Evolutionary conservation across 2,329 filamentous ascomycete species (phyloP), one percentile per base, ranked within the genome.

Genomic region (Cryphonectria nitschkei): DNA sequence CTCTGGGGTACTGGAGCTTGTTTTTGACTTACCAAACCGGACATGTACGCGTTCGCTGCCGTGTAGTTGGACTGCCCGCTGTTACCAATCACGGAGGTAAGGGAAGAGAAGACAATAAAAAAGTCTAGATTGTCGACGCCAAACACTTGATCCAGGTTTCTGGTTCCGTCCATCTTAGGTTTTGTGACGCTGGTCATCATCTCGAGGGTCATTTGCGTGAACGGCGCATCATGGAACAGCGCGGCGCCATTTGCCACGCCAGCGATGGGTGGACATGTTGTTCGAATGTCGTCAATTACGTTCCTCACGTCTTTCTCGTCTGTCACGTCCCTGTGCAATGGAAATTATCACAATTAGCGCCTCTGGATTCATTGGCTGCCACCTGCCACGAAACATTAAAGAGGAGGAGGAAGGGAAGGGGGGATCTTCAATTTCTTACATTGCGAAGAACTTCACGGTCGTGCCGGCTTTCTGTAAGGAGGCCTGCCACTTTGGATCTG

Each of bases 91-190:
- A 76, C 73, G 22, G 78, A 79, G 0, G 77, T 76, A 8, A 81
- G 73, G 1, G 83, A 84, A 11, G 75, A 77, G 58, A 78, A 75
- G 32, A 81, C 71, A 32, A 79, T 70, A 66, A 84, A 82, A 74
- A 85, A 83, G 68, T 82, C 79, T 0, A 82, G 75, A 6, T 60
- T 29, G 4, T 29, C 11, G 2, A 37, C 13, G 6, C 13, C 6
- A 37, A 71, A 65, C 6, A 71, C 39, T 9, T 56, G 26, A 2
- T 68, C 69, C 3, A 82, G 75, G 60, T 78, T 66, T 34, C 56
- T 67, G 41, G 67, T 67, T 16, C 65, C 74, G 19, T 68, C 22
- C 19, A 75, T 68, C 70, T 75, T 75, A n/a, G 73, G 72, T 14
- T 11, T 16, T 29, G 72, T 32, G 1, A 71, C 66, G 2, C 68